These are phyloP conservation scores for Boechera retrofracta DNA, from an alignment of 345 rosid genomes.

Conservation along the genomic window DNA sequence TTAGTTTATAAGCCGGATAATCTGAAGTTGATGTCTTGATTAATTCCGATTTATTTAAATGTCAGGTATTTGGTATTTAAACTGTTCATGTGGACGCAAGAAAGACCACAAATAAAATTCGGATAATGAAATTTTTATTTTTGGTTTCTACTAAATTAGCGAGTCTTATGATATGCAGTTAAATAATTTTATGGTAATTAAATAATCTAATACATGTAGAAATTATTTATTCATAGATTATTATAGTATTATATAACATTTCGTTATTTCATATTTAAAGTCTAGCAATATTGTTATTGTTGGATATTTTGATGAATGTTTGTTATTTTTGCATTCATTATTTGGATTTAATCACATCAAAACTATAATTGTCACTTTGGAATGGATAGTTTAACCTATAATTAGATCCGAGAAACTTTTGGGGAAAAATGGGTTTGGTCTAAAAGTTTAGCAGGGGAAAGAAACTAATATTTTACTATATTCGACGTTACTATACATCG, in stretches of 20 bases:
- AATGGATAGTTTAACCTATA: neutral
- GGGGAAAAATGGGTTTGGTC: neutral
- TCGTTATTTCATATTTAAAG: neutral
- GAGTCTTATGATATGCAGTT: neutral
- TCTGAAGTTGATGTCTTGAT: neutral
- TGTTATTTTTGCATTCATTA: neutral
- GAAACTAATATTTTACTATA: neutral
- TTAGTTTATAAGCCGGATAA: neutral
- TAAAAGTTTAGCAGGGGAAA: neutral
- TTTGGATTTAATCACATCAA: neutral
- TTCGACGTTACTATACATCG: neutral
- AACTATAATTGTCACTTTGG: neutral
- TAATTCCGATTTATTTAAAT: neutral
- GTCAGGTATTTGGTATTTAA: neutral
- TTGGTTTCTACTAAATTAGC: neutral
- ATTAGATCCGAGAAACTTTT: neutral
- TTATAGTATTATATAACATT: neutral
- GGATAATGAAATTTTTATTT: neutral
- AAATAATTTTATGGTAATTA: too few species aligned
- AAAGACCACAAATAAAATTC: neutral
- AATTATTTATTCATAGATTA: neutral
- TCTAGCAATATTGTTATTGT: neutral
- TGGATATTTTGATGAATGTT: slow-evolving; percentile 1
- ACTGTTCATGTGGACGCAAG: neutral
- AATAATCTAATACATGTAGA: too few species aligned